A percentile compares a stretch with the other conserved stretches of the same genome.
Evolutionary conservation across 345 rosid genomes (phyloP).

Genomic region (Salix dunnii): DNA sequence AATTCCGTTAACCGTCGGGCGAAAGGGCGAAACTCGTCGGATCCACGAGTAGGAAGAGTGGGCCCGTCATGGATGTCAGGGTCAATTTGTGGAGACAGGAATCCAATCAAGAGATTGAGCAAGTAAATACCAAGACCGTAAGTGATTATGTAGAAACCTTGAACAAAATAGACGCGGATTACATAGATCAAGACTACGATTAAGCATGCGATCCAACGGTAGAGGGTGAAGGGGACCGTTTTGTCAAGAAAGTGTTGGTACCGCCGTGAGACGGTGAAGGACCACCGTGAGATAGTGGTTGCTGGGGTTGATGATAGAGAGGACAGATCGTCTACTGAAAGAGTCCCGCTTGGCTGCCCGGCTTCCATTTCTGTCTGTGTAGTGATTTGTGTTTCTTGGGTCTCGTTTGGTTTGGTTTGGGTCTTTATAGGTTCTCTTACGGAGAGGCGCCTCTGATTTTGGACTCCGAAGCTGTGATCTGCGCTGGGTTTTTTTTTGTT

Average conservation of each 20-base stretch:
- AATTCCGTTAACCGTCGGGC: slow-evolving; percentile 91
- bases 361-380: slow-evolving; percentile 29
- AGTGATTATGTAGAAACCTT: slow-evolving; percentile 89
- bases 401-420: too few relatives aligned
- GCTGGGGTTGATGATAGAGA: slow-evolving; percentile 40
- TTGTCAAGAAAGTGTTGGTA: slow-evolving; percentile 31
- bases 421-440: too few relatives aligned
- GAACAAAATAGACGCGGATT: slow-evolving; percentile 67
- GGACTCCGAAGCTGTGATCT: too few relatives aligned
- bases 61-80: slow-evolving; percentile 71
- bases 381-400: too few relatives aligned
- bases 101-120: slow-evolving; percentile 79
- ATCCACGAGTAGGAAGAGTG: slow-evolving; percentile 71
- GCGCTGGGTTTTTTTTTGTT: too few relatives aligned
- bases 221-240: slow-evolving; percentile 23
- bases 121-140: slow-evolving; percentile 87
- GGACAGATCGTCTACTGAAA: slow-evolving; percentile 32
- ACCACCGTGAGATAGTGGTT: slow-evolving; percentile 40
- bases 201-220: slow-evolving; percentile 61
- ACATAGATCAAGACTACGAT: slow-evolving; percentile 50
- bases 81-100: slow-evolving; percentile 90
- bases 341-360: slow-evolving; percentile 26
- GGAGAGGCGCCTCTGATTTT: too few relatives aligned
- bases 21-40: slow-evolving; percentile 94
- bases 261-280: slow-evolving; percentile 27